These are phyloP conservation scores for Solanum chacoense DNA, from an alignment of 305 asterid genomes.

Conservation along the genomic window DNA sequence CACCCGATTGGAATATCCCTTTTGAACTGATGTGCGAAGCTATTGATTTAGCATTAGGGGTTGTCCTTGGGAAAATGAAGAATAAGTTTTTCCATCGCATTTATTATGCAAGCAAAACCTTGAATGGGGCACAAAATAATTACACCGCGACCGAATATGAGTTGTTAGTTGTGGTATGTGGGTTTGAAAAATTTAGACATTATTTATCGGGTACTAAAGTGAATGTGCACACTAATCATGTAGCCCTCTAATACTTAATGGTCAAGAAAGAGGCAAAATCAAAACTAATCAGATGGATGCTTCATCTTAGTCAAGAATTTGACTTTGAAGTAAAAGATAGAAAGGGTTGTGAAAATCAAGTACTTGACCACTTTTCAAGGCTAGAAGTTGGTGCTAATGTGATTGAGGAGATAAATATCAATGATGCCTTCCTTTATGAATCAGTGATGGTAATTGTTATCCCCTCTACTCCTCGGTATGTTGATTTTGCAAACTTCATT, in stretches of 20 bases:
- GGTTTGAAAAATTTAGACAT: not conserved
- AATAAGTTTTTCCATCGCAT: not conserved
- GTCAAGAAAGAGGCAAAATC: not conserved
- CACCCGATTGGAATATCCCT: not conserved
- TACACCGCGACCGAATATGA: not conserved
- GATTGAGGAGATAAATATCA: not conserved
- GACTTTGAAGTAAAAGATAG: not conserved
- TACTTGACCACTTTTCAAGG: not conserved
- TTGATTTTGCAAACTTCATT: not conserved
- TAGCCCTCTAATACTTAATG: not conserved
- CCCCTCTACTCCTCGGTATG: not conserved
- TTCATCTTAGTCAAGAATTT: not conserved
- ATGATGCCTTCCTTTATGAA: not conserved
- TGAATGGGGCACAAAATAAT: not conserved
- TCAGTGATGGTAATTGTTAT: not conserved
- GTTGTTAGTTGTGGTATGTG: not conserved
- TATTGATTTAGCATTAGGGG: not conserved
- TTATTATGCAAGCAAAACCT: not conserved
- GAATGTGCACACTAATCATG: not conserved
- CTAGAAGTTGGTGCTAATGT: not conserved
- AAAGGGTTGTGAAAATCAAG: not conserved
- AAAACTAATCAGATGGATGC: not conserved
- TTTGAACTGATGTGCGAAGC: not conserved
- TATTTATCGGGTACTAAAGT: not conserved
- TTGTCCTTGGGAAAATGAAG: not conserved